A percentile compares a stretch with the other conserved stretches of the same genome.
Evolutionary conservation across 2,329 filamentous ascomycete species (phyloP).

Genomic region (Colletotrichum lini): DNA sequence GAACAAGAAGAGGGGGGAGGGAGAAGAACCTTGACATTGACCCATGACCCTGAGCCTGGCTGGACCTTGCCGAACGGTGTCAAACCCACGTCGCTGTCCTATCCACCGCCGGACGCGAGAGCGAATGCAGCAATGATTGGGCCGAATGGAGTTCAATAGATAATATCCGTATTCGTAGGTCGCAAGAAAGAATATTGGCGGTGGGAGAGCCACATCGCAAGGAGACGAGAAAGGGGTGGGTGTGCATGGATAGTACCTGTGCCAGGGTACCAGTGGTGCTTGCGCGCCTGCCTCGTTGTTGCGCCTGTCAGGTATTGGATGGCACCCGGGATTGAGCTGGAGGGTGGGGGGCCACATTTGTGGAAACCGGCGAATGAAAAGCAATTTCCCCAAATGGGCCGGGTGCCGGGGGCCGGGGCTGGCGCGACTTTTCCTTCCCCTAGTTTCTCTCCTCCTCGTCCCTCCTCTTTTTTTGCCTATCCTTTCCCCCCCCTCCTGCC

Average conservation of each 20-base stretch:
- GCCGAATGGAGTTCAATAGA: constrained; percentile 32
- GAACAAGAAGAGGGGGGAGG: not conserved
- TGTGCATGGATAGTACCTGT: not conserved
- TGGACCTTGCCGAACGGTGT: constrained; percentile 23
- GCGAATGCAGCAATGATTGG: constrained; percentile 28
- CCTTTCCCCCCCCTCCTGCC: not conserved
- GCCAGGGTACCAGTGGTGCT: constrained; percentile 5
- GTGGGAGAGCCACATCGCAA: not conserved
- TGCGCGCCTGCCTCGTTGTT: not conserved
- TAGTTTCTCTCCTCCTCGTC: constrained; percentile 8
- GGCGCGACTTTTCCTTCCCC: constrained; percentile 40
- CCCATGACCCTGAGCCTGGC: constrained; percentile 22
- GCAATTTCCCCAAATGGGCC: constrained; percentile 44
- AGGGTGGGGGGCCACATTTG: constrained; percentile 11
- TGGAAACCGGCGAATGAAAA: constrained; percentile 43
- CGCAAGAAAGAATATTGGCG: constrained; percentile 27
- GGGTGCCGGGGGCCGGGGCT: constrained; percentile 5
- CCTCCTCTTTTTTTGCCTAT: not conserved
- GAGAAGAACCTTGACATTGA: constrained; percentile 16
- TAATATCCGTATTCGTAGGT: not conserved
- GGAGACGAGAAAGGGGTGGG: constrained; percentile 3
- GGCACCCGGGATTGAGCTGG: constrained; percentile 22
- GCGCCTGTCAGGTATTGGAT: constrained; percentile 38
- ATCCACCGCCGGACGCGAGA: constrained; percentile 2
- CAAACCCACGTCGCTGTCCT: constrained; percentile 11